A percentile compares a stretch with the other conserved stretches of the same genome.
Evolutionary conservation across 768 basidiomycete species (phyloP).

Genomic region (Cyathus striatus): DNA sequence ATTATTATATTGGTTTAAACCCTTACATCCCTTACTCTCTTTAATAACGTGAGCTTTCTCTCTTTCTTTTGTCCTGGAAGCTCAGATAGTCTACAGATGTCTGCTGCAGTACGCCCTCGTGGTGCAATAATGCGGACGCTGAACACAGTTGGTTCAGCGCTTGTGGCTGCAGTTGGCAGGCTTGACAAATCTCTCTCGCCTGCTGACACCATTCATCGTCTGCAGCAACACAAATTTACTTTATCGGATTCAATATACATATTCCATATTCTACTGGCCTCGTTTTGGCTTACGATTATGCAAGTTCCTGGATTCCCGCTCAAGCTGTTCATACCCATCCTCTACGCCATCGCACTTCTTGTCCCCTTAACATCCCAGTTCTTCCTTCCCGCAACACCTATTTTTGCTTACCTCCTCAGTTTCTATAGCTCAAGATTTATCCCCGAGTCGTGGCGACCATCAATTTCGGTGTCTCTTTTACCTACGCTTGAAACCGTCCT

Average conservation of each 20-base stretch:
- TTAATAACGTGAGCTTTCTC: no score
- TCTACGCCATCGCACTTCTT: constrained; percentile 65
- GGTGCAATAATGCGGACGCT: constrained; percentile 12
- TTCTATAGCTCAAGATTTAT: constrained; percentile 89
- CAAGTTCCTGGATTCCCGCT: constrained; percentile 59
- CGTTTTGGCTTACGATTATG: constrained; percentile 75
- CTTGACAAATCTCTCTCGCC: constrained; percentile 80
- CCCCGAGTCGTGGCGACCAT: constrained; percentile 67
- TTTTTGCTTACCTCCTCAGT: constrained; percentile 81
- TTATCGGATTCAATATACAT: constrained; percentile 57
- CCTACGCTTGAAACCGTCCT: constrained; percentile 93
- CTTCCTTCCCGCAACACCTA: constrained; percentile 81
- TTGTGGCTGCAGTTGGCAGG: constrained; percentile 57
- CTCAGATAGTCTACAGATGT: no score
- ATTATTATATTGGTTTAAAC: no score
- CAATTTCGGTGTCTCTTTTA: constrained; percentile 86
- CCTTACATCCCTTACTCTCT: no score
- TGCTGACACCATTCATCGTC: constrained; percentile 51
- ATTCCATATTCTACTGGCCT: constrained; percentile 55
- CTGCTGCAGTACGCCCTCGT: constrained; percentile 3
- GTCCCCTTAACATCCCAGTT: constrained; percentile 88
- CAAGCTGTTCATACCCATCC: constrained; percentile 73
- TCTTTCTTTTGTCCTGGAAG: no score
- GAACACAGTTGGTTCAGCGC: constrained; percentile 32
- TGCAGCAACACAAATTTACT: constrained; percentile 53